Percentiles rank a stretch among this genome's conserved stretches.
phyloP scores from a whole-genome alignment of 768 basidiomycete genomes.

The Arthromyces matolae region DNA sequence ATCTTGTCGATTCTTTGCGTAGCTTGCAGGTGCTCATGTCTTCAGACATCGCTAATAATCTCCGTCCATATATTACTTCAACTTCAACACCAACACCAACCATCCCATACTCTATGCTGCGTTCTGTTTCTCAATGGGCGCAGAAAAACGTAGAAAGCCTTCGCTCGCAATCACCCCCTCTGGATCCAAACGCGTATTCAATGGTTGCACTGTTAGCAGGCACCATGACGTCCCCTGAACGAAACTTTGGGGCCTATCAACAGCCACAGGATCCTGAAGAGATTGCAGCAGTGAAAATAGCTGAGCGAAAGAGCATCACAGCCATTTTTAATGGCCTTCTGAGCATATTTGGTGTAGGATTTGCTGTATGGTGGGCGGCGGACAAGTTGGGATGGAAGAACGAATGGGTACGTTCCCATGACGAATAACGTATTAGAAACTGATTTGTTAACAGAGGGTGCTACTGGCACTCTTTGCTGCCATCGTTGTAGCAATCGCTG shows the following conservation, averaged over 20 bases:
- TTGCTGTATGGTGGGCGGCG: constrained; percentile 73
- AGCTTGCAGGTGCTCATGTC: constrained; percentile 48
- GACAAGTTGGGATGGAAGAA: constrained; percentile 57
- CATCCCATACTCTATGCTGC: constrained; percentile 62
- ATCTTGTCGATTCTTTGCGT: constrained; percentile 49
- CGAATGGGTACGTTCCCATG: constrained; percentile 75
- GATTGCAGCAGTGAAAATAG: constrained; percentile 39
- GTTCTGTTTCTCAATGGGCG: constrained; percentile 64
- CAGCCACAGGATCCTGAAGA: constrained; percentile 46
- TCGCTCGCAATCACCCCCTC: constrained; percentile 33
- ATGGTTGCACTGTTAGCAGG: constrained; percentile 80
- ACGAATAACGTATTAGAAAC: no score
- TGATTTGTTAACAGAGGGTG: constrained; percentile 40
- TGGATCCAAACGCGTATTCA: constrained; percentile 54
- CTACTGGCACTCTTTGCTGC: constrained; percentile 60
- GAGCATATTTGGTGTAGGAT: constrained; percentile 62
- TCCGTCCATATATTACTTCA: constrained; percentile 37
- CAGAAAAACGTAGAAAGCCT: constrained; percentile 48
- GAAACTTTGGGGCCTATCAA: constrained; percentile 54
- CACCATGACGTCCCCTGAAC: constrained; percentile 72
- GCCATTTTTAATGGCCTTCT: constrained; percentile 68
- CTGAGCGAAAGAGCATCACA: constrained; percentile 65
- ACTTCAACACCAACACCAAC: constrained; percentile 33
- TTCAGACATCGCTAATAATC: constrained; percentile 34
- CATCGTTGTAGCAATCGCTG: constrained; percentile 65